Evolutionary conservation across 2,329 filamentous ascomycete genomes (phyloP).

Genomic region (Cytospora piceae): DNA sequence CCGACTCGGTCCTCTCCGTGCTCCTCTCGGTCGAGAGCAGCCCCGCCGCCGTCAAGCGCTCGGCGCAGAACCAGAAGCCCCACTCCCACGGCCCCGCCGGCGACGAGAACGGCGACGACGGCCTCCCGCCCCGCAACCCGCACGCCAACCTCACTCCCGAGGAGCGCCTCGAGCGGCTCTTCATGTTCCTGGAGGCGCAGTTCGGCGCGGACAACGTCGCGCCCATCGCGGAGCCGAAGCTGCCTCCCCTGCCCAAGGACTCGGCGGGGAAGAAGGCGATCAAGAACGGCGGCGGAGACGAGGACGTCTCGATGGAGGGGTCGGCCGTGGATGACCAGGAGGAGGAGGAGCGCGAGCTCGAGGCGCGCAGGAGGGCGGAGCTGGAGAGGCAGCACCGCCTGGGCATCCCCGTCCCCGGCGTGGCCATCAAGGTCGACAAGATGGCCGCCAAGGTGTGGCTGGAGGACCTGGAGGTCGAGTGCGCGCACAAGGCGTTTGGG

Average conservation of each 20-base stretch:
- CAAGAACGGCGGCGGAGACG: slow-evolving; percentile 37
- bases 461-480: slow-evolving; percentile 89
- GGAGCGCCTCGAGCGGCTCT: slow-evolving; percentile 81
- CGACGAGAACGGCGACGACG: slow-evolving; percentile 43
- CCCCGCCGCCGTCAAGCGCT: slow-evolving; percentile 91
- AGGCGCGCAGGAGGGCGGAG: slow-evolving; percentile 66
- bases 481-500: slow-evolving; percentile 73
- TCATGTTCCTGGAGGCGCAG: slow-evolving; percentile 96
- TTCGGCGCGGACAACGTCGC: slow-evolving; percentile 84
- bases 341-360: slow-evolving; percentile 49
- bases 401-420: slow-evolving; percentile 87
- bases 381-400: slow-evolving; percentile 78
- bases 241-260: slow-evolving; percentile 43
- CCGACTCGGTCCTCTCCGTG: slow-evolving; percentile 94
- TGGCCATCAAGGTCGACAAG: slow-evolving; percentile 86
- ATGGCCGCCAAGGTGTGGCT: slow-evolving; percentile 88
- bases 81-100: slow-evolving; percentile 51
- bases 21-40: slow-evolving; percentile 91
- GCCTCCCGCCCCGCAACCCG: slow-evolving; percentile 63
- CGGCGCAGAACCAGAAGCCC: slow-evolving; percentile 41
- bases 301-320: slow-evolving; percentile 43
- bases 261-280: slow-evolving; percentile 29
- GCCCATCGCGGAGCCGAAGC: slow-evolving; percentile 71
- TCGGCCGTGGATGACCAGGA: slow-evolving; percentile 44
- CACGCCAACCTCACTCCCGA: slow-evolving; percentile 73